Evolutionary conservation across 345 rosid genomes (phyloP).

Genomic region (Carallia pectinifolia): DNA sequence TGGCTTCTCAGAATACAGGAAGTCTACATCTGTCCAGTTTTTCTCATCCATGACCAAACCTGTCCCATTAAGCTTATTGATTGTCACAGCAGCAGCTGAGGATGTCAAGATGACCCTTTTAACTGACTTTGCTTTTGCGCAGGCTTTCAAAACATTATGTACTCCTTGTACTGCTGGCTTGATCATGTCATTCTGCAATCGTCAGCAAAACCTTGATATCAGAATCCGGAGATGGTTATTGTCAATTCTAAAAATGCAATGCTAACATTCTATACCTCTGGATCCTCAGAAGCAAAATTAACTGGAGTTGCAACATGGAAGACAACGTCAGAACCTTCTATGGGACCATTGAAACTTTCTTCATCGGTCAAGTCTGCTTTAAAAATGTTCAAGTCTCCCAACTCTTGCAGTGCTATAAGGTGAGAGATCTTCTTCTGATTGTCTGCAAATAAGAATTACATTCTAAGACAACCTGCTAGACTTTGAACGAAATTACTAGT

Average conservation of each 20-base stretch:
- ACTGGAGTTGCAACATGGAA: conserved; percentile 95
- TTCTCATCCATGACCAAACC: conserved; percentile 68
- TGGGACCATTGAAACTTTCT: conserved; percentile 54
- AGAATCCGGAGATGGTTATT: not conserved
- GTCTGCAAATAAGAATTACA: conserved; percentile 35
- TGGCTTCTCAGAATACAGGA: conserved; percentile 62
- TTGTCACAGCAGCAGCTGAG: conserved; percentile 79
- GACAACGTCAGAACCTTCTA: conserved; percentile 61
- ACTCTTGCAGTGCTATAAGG: conserved; percentile 44
- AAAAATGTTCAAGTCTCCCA: conserved; percentile 67
- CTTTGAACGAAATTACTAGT: not conserved
- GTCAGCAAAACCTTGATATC: no score
- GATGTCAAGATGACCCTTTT: conserved; percentile 84
- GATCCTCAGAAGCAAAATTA: conserved; percentile 75
- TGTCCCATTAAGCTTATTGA: conserved; percentile 54
- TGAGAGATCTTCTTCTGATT: conserved; percentile 61
- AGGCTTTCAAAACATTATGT: conserved; percentile 67
- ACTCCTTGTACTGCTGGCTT: conserved; percentile 88
- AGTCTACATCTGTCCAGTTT: conserved; percentile 72
- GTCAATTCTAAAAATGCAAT: not conserved
- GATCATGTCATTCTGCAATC: conserved; percentile 74
- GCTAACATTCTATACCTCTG: conserved; percentile 49
- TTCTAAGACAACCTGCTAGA: not conserved
- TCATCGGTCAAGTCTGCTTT: conserved; percentile 69
- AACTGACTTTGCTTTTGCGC: conserved; percentile 56